Evolutionary conservation across 805 yeast genomes (phyloP).

Genomic region (Yamadazyma phyllophila): DNA sequence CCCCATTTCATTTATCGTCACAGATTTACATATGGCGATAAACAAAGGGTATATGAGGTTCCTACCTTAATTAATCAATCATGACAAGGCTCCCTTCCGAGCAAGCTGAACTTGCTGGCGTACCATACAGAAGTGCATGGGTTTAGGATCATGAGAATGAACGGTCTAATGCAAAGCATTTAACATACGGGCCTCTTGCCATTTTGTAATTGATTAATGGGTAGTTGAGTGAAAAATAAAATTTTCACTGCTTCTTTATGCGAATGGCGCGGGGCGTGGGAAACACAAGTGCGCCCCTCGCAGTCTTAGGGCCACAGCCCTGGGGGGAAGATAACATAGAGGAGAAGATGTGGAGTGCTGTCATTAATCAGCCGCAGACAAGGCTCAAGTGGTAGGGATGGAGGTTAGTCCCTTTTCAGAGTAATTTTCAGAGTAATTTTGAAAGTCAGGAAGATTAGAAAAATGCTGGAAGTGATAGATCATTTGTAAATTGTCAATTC

Average conservation of each 20-base stretch:
- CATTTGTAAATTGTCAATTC: no score
- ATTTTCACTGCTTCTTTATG: no score
- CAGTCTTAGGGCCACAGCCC: constrained; percentile 5
- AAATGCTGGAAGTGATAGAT: no score
- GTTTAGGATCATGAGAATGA: constrained; percentile 8
- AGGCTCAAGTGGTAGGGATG: no score
- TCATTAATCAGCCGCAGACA: not conserved
- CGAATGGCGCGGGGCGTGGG: not conserved
- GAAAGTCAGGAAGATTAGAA: no score
- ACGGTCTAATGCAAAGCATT: constrained; percentile 3
- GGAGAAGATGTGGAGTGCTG: constrained; percentile 2
- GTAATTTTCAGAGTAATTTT: no score
- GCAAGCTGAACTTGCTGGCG: constrained; percentile 17
- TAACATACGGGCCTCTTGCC: constrained; percentile 57
- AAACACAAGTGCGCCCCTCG: not conserved
- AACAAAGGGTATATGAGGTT: not conserved
- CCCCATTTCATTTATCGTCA: not conserved
- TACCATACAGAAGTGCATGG: constrained; percentile 8
- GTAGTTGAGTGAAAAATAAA: constrained; percentile 5
- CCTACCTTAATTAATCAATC: constrained; percentile 28
- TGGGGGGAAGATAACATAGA: constrained; percentile 3
- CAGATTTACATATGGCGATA: not conserved
- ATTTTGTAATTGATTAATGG: constrained; percentile 23
- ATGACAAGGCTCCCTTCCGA: constrained; percentile 51
- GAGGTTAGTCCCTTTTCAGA: no score